phyloP scores from a whole-genome alignment of 2,329 filamentous ascomycete species.

The Triangularia setosa region DNA sequence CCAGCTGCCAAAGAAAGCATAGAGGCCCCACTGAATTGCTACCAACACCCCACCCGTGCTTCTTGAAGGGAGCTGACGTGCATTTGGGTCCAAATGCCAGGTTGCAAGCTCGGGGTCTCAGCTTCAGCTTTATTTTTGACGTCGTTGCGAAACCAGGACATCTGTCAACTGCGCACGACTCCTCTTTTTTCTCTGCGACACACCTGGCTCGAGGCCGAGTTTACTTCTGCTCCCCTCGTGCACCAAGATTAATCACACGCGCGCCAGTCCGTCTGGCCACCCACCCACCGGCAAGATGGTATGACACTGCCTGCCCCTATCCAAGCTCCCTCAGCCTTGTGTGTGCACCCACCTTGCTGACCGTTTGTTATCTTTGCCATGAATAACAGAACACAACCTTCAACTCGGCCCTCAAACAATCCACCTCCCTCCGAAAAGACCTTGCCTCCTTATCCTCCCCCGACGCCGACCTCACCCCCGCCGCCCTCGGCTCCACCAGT shows the following conservation, averaged over 20 bases:
- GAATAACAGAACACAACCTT: constrained; percentile 77
- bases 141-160: neutral
- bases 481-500: constrained; percentile 60
- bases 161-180: neutral
- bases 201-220: too few relatives aligned
- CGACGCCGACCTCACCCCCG: constrained; percentile 47
- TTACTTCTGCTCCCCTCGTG: too few relatives aligned
- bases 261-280: neutral
- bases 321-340: neutral
- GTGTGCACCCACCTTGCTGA: neutral
- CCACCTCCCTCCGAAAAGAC: constrained; percentile 73
- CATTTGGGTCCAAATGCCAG: neutral
- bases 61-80: neutral
- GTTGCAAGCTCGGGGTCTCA: neutral
- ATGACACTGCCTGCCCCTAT: neutral
- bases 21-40: neutral
- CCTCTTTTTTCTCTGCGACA: neutral
- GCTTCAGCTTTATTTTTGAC: neutral
- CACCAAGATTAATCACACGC: neutral
- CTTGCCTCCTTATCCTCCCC: constrained; percentile 60
- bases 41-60: neutral
- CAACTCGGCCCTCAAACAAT: constrained; percentile 84
- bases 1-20: neutral
- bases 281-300: neutral
- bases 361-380: neutral